Percentiles rank a stretch among this genome's conserved stretches.
Conservation (phyloP, 164 flowering plant genomes). For the Kingdonia uniflora region DNA sequence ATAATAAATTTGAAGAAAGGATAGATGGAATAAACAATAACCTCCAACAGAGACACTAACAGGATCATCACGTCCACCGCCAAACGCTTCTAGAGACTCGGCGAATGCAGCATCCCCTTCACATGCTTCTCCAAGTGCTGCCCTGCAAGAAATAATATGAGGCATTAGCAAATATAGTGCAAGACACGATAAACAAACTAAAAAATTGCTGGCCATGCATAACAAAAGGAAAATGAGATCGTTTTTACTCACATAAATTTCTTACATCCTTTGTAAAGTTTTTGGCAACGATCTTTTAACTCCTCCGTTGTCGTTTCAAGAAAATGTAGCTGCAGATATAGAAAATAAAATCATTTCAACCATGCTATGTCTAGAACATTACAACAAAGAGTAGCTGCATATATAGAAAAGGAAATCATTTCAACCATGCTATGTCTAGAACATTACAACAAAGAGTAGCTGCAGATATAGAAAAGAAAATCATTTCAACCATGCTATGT, state of each 20-base stretch:
- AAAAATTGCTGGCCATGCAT: not conserved
- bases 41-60: constrained; percentile 89
- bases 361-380: not conserved
- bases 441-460: constrained; percentile 17
- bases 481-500: not conserved
- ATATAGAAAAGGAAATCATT: constrained; percentile 1
- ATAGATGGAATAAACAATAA: constrained; percentile 15
- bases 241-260: constrained; percentile 52
- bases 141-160: constrained; percentile 29
- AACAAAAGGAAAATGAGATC: too few relatives aligned
- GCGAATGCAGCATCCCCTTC: constrained; percentile 68
- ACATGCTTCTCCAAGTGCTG: constrained; percentile 59
- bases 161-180: not conserved
- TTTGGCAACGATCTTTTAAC: constrained; percentile 76
- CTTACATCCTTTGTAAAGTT: constrained; percentile 56
- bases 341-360: constrained; percentile 1
- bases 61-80: constrained; percentile 88
- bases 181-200: not conserved
- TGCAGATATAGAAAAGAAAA: constrained; percentile 18
- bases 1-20: constrained; percentile 1
- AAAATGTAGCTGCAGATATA: constrained; percentile 39
- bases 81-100: constrained; percentile 74
- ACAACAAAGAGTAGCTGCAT: constrained; percentile 30
- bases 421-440: not conserved
- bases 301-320: constrained; percentile 62